A percentile compares a stretch with the other conserved stretches of the same genome.
phyloP scores from a whole-genome alignment of 1,284 basidiomycete species.

The Sporisorium reilianum region DNA sequence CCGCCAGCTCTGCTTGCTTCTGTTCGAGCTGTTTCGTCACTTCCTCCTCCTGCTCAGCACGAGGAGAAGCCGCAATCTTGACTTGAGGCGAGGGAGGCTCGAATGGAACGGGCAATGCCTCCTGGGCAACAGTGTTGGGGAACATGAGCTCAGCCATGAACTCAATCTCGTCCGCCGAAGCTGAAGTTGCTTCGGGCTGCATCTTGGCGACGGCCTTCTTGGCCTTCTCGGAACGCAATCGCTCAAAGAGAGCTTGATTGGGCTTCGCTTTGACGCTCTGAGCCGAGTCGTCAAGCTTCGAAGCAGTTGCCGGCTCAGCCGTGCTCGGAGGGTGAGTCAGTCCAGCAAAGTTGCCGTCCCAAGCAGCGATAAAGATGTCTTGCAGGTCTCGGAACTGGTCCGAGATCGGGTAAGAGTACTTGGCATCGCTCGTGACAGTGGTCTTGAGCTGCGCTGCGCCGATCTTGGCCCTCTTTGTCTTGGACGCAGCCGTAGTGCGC shows the following conservation, averaged over 20 bases:
- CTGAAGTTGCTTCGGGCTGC: not conserved
- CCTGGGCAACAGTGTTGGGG: not conserved
- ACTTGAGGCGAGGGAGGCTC: not conserved
- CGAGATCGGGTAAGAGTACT: slow-evolving; percentile 29
- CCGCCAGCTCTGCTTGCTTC: slow-evolving; percentile 23
- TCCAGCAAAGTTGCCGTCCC: slow-evolving; percentile 35
- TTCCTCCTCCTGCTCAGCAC: not conserved
- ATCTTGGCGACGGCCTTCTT: not conserved
- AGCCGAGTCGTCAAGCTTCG: slow-evolving; percentile 1
- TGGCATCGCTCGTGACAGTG: slow-evolving; percentile 4
- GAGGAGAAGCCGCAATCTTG: not conserved
- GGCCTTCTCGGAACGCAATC: slow-evolving; percentile 20
- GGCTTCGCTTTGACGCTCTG: slow-evolving; percentile 13
- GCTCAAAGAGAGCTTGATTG: slow-evolving; percentile 22
- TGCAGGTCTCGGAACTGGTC: slow-evolving; percentile 36
- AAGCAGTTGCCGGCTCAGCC: not conserved
- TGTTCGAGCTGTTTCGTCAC: slow-evolving; percentile 14
- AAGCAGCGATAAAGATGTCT: slow-evolving; percentile 36
- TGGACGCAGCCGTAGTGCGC: not conserved
- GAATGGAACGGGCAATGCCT: not conserved
- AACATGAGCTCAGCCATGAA: slow-evolving; percentile 36
- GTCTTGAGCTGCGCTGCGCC: slow-evolving; percentile 19
- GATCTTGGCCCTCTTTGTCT: slow-evolving; percentile 7
- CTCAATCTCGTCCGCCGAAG: slow-evolving; percentile 17
- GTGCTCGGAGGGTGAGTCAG: slow-evolving; percentile 1